phyloP scores from a whole-genome alignment of 768 basidiomycete genomes.

The Leccinellum albellum region DNA sequence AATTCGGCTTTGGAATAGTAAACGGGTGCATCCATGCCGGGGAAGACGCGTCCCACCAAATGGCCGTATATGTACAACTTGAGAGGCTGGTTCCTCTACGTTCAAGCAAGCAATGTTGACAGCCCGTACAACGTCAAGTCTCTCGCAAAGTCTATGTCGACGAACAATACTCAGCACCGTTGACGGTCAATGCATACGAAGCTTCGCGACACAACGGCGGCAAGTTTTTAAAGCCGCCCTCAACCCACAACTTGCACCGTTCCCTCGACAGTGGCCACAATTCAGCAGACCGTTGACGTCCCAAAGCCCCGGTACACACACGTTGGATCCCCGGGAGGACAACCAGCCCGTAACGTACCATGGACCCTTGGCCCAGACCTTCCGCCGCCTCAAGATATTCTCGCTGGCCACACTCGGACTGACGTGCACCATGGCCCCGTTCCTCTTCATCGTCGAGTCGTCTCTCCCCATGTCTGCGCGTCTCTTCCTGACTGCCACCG shows the following conservation, averaged over 20 bases:
- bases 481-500: slow-evolving; percentile 61
- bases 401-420: slow-evolving; percentile 75
- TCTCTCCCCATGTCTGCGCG: slow-evolving; percentile 68
- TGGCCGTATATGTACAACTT: neutral
- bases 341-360: slow-evolving; percentile 42
- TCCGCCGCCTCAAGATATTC: slow-evolving; percentile 77
- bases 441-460: slow-evolving; percentile 80
- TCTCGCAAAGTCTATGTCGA: slow-evolving; percentile 16
- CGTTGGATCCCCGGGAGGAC: slow-evolving; percentile 3
- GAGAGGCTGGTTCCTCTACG: neutral
- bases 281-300: slow-evolving; percentile 8
- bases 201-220: neutral
- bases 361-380: slow-evolving; percentile 66
- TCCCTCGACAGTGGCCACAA: slow-evolving; percentile 7
- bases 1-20: slow-evolving; percentile 81
- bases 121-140: slow-evolving; percentile 2
- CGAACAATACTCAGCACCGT: slow-evolving; percentile 2
- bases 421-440: slow-evolving; percentile 65
- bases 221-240: neutral
- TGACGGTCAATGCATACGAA: slow-evolving; percentile 1
- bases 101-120: slow-evolving; percentile 9
- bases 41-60: slow-evolving; percentile 13
- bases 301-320: slow-evolving; percentile 3
- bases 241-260: neutral
- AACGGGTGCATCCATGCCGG: slow-evolving; percentile 64